Base-by-base conservation (phyloP, 345 rosid species). In the Boechera divaricarpa region DNA sequence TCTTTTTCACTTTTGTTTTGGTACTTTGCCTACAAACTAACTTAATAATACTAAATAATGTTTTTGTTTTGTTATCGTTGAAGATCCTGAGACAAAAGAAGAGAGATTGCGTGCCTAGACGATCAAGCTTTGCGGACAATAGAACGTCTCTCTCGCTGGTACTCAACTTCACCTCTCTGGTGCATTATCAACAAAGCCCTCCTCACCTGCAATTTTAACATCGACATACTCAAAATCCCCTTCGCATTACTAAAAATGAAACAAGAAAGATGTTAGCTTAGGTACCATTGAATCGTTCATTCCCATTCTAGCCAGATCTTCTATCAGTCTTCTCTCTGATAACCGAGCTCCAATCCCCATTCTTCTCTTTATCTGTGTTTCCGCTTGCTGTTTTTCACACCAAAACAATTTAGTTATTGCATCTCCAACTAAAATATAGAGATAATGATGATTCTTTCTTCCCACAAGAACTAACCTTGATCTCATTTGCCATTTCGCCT, bases 121-220 rank as follows among this genome's bases (percentile, higher is more conserved):
- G 63, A 65, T 79, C 70, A 87, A 56, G 86, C 85, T 83, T 95
- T 90, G 32, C 98, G 87, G n/a, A 92, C 78, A 75, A 95, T 87
- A 29, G 91, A 71, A 2, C 90, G 94, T 77, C 99, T 82, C 77
- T 94, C 99, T 26, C 92, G 84, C 84, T 87, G 88, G 84, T 92
- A 92, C 74, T 92, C 99, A 15, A 92, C 92, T 85, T 95, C 99
- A 73, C 87, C 99, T 81, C 99, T 90, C 83, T 95, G 99, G 67
- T 95, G 94, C 99, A 95, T 92, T 16, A 91, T 84, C 73, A 95
- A 81, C n/a, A 95, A 89, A 75, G 99, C 99, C 82, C 98, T 88
- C 80, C 97, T 84, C 74, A 94, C 95, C 98, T 93, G 90, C 42
- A 55, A 79, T 49, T 47, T 71, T 49, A 0, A 64, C 66, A 72